A percentile compares a stretch with the other conserved stretches of the same genome.
Conservation (phyloP, 2,329 filamentous ascomycete genomes). For the Hypomyces perniciosus region DNA sequence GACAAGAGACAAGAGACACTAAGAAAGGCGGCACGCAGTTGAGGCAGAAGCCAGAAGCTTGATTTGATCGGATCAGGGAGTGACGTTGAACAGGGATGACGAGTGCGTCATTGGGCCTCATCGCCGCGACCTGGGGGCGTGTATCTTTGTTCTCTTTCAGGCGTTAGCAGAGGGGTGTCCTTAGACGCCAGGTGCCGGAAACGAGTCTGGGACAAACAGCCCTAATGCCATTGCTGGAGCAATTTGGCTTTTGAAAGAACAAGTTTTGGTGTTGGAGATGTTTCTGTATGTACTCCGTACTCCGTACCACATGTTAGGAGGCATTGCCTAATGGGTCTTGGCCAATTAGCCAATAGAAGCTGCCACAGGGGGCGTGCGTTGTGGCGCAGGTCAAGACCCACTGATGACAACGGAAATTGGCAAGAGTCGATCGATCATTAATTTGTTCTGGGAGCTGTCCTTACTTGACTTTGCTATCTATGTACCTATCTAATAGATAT, state of each 20-base stretch:
- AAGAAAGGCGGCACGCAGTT: too few species aligned
- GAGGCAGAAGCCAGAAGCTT: slow-evolving; percentile 6
- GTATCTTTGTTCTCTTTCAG: background rate
- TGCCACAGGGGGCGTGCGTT: background rate
- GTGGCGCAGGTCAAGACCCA: background rate
- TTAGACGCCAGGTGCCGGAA: too few species aligned
- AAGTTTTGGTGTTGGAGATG: too few species aligned
- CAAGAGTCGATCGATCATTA: background rate
- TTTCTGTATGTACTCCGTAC: too few species aligned
- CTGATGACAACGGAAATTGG: background rate
- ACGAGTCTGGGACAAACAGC: too few species aligned
- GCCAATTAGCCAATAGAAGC: background rate
- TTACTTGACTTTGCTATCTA: too few species aligned
- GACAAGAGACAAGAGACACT: too few species aligned
- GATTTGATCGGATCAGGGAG: slow-evolving; percentile 16
- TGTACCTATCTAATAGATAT: too few species aligned
- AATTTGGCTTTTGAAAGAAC: too few species aligned
- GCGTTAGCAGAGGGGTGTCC: background rate
- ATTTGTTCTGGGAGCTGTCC: background rate
- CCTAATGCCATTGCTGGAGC: too few species aligned
- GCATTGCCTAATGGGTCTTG: background rate
- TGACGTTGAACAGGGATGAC: slow-evolving; percentile 30
- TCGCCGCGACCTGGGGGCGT: background rate
- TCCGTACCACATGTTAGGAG: background rate
- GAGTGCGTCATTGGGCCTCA: slow-evolving; percentile 27